Conservation (phyloP, 352 stramenopile species). For the Phytophthora cactorum region DNA sequence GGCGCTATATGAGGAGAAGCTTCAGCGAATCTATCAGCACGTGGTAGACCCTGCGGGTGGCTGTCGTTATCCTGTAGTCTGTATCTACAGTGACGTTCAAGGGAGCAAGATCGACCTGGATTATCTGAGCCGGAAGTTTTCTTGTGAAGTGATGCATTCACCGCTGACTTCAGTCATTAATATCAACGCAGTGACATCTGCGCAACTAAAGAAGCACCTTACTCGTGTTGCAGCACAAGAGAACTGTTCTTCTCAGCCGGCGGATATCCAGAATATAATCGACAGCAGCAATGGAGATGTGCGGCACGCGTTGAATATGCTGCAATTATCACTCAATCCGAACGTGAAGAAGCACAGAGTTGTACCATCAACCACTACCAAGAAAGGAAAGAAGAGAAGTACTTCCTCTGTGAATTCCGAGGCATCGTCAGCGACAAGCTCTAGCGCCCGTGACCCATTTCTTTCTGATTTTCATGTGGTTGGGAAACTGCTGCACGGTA, state of each 20-base stretch:
- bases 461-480: conserved; percentile 83
- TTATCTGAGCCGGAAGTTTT: conserved; percentile 75
- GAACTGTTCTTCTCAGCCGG: conserved; percentile 31
- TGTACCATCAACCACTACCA: conserved; percentile 2
- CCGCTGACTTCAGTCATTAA: conserved; percentile 74
- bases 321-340: conserved; percentile 54
- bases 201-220: conserved; percentile 79
- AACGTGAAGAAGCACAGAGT: conserved; percentile 9
- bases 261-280: conserved; percentile 56
- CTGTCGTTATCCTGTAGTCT: conserved; percentile 67
- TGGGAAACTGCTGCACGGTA: conserved; percentile 81
- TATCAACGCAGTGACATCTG: conserved; percentile 80
- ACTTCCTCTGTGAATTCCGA: conserved; percentile 9
- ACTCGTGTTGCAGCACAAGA: conserved; percentile 47
- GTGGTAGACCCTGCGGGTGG: conserved; percentile 50
- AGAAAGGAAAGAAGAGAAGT: conserved; percentile 17
- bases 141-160: conserved; percentile 67
- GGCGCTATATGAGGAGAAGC: conserved; percentile 55
- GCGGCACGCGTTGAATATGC: conserved; percentile 80
- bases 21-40: conserved; percentile 59
- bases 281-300: conserved; percentile 78
- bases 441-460: conserved; percentile 67
- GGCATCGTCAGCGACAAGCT: conserved; percentile 1
- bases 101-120: conserved; percentile 74
- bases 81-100: conserved; percentile 84